These are phyloP conservation scores for Solanum tarijense DNA, from an alignment of 257 asterid genomes.

Conservation along the genomic window DNA sequence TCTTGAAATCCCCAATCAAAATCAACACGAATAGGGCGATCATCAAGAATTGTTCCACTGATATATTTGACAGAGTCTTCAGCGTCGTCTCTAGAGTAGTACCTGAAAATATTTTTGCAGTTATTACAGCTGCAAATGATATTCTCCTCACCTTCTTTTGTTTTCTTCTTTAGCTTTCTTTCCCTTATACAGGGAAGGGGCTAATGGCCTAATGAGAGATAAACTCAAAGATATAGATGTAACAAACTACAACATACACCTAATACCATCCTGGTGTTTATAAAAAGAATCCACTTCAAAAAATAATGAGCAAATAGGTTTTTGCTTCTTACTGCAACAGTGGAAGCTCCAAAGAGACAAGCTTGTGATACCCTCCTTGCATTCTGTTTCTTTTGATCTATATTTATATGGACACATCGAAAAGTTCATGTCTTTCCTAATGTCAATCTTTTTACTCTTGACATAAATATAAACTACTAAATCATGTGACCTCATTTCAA, in stretches of 20 bases:
- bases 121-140: background rate
- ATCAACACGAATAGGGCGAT: slow-evolving; percentile 98
- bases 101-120: slow-evolving; percentile 33
- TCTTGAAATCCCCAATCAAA: slow-evolving; percentile 99
- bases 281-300: background rate
- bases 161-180: background rate
- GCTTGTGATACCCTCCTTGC: background rate
- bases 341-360: background rate
- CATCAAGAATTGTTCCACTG: slow-evolving; percentile 97
- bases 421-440: background rate
- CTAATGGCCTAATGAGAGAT: background rate
- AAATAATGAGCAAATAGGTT: background rate
- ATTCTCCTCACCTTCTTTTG: background rate
- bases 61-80: slow-evolving; percentile 85
- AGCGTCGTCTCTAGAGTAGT: slow-evolving; percentile 88
- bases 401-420: background rate
- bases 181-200: background rate
- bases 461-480: background rate
- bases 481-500: background rate
- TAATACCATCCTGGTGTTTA: background rate
- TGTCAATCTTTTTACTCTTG: background rate
- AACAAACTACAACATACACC: background rate
- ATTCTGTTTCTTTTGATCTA: background rate
- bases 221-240: background rate
- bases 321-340: background rate